Percentiles rank a stretch among this genome's conserved stretches.
Evolutionary conservation across 1,139 yeast genomes (phyloP).

Genomic region (Kurtzmaniella quercitrusa): DNA sequence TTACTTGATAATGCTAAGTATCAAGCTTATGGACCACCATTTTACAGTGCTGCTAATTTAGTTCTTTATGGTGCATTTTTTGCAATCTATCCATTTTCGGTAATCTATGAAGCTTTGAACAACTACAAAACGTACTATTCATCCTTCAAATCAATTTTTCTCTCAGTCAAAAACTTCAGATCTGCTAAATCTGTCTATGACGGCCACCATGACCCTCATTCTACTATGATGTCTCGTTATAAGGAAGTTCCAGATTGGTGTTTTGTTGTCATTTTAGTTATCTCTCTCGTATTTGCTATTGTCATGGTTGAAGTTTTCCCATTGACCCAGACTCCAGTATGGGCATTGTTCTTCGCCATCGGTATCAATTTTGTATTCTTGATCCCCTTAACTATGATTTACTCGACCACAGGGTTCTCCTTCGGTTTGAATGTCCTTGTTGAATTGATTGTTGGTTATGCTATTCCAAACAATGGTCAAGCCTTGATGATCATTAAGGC

Average conservation of each 20-base stretch:
- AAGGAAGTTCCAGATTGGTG: constrained; percentile 65
- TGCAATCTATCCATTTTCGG: constrained; percentile 52
- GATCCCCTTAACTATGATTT: constrained; percentile 45
- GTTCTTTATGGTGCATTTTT: constrained; percentile 56
- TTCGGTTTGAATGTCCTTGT: constrained; percentile 54
- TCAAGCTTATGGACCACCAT: constrained; percentile 45
- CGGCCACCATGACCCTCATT: constrained; percentile 45
- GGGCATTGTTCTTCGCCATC: constrained; percentile 56
- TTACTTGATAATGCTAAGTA: constrained; percentile 39
- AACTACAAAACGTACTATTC: constrained; percentile 19
- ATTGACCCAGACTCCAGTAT: constrained; percentile 48
- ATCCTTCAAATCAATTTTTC: constrained; percentile 18
- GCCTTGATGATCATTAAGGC: constrained; percentile 57
- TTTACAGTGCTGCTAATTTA: constrained; percentile 34
- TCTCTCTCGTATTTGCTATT: constrained; percentile 48
- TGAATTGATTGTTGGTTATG: constrained; percentile 54
- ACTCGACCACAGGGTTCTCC: constrained; percentile 45
- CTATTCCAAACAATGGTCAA: constrained; percentile 53
- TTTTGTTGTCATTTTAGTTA: constrained; percentile 42
- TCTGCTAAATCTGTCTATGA: constrained; percentile 6
- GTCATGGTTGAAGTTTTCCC: constrained; percentile 40
- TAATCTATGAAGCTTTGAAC: constrained; percentile 38
- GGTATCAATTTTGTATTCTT: constrained; percentile 52
- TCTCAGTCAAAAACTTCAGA: constrained; percentile 17
- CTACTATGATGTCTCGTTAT: constrained; percentile 50